Evolutionary conservation across 495 filamentous ascomycete species (phyloP), one percentile per base, ranked within the genome.

Genomic region (Pseudevernia furfuracea): DNA sequence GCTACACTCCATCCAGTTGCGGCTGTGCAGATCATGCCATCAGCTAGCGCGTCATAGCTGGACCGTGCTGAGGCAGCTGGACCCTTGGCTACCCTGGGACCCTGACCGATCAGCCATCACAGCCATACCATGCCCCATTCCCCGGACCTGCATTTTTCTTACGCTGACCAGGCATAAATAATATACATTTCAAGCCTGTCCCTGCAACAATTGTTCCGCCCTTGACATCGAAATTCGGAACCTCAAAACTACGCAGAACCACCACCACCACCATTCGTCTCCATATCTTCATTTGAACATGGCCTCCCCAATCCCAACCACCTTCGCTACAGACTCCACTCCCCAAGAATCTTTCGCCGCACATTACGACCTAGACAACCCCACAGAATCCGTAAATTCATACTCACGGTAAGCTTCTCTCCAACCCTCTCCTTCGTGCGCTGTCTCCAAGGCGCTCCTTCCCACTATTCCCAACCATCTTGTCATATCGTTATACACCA

Each of bases 291-390:
- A 49, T 10, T 10, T 11, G 12, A 21, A 14, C 57, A 66, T 66
- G 64, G 46, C 66, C 38, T 66, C 59, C 28, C 59, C 66, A 61
- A 52, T 65, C 52, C 57, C 62, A 39, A 65, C 62, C 49, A 43
- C 62, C 44, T 39, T 49, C 25, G 49, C 39, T 12, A 56, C 60
- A 6, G 37, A 43, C 58, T 32, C 38, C 19, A 28, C 60, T 5
- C 49, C 65, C 3, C 65, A 67, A 67, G 60, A 67, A 19, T 41
- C 60, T 32, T 67, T 67, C 56, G 38, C 41, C 5, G 48, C 34
- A 17, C 32, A 53, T 25, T 67, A 64, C 44, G 65, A 67, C 28
- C 53, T 67, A 15, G 65, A 67, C 12, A 64, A 64, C 12, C 61
- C 65, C 34, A 1, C 57, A 1, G 21, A 60, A 55, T 61, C 65